Percentiles rank a stretch among this genome's conserved stretches.
Conservation (phyloP, 2,329 filamentous ascomycete genomes). For the Phyllosticta capitalensis region DNA sequence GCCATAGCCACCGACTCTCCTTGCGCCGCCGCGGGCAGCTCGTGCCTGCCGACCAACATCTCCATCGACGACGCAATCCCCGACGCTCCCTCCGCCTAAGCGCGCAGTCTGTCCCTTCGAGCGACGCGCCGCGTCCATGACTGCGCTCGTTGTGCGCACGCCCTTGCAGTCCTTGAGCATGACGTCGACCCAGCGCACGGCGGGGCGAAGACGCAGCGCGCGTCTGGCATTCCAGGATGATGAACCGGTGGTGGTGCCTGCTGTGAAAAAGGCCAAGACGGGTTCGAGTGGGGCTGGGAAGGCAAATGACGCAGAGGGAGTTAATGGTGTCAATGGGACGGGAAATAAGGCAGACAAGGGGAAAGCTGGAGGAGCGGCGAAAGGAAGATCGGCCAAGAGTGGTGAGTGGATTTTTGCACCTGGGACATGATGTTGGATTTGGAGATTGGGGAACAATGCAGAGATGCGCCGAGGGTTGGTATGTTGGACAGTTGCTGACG, state of each 20-base stretch:
- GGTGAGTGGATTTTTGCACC: constrained; percentile 16
- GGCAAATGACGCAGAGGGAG: neutral
- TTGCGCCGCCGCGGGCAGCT: neutral
- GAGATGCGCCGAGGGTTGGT: constrained; percentile 1
- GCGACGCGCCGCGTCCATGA: constrained; percentile 6
- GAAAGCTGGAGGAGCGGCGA: constrained; percentile 23
- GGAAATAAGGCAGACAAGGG: constrained; percentile 22
- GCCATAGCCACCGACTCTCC: neutral
- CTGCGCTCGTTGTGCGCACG: constrained; percentile 19
- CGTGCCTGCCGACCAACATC: neutral
- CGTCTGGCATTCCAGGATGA: constrained; percentile 34
- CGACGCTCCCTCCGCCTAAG: neutral
- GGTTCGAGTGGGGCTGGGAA: constrained; percentile 11
- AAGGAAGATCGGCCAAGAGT: constrained; percentile 26
- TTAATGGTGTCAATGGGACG: constrained; percentile 21
- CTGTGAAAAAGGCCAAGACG: constrained; percentile 31
- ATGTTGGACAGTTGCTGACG: constrained; percentile 6
- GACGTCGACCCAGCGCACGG: constrained; percentile 34
- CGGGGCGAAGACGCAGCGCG: constrained; percentile 38
- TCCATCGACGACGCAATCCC: neutral
- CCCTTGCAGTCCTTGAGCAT: constrained; percentile 40
- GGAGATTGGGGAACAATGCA: neutral
- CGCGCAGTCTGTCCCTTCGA: neutral
- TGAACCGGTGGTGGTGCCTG: constrained; percentile 24
- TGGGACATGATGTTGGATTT: neutral